Base-by-base conservation (phyloP, 257 asterid genomes). In the Solanum pimpinellifolium region DNA sequence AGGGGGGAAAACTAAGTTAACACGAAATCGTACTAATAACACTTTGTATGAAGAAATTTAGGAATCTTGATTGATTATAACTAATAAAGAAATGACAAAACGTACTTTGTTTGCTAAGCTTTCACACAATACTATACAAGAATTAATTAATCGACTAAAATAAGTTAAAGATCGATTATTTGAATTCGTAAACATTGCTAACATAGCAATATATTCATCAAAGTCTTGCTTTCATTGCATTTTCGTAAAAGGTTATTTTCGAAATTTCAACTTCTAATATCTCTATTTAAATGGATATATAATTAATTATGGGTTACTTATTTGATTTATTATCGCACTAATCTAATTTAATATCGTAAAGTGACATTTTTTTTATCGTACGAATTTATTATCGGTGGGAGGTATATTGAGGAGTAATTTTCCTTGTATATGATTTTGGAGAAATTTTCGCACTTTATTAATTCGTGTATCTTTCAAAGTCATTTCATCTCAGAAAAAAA, bases 21-120 rank as follows among this genome's bases (percentile, higher is more conserved):
- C 96, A 93, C 96, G 97, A 93, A 95, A 94, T 88, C 91, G 89
- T 90, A 87, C 75, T 39, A 88, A 74, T 14, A 59, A 84, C 72
- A 81, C 33, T 83, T 75, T 9, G 14, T 31, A 69, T 5, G 33
- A 78, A 86, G 84, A 70, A 82, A 46, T 21, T 46, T 85, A 59
- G 52, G 86, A 82, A 60, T 44, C 39, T 37, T 44, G 59, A 47
- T 69, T 37, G 2, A 41, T 41, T 21, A 8, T 25, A 75, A 15
- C 41, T 69, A 31, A 33, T 84, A 44, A 56, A 37, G 77, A 66
- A 41, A 66, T 46, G 76, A 59, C 76, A 66, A 31, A 89, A 89
- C 88, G 90, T 56, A 84, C 88, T 75, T 91, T 89, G 93, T 92
- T 92, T 90, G 42, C 66, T 78, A 46, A 46, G 84, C 69, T 80